Evolutionary conservation across 768 basidiomycete species (phyloP), one percentile per base, ranked within the genome.

Genomic region (Trametes cingulata): DNA sequence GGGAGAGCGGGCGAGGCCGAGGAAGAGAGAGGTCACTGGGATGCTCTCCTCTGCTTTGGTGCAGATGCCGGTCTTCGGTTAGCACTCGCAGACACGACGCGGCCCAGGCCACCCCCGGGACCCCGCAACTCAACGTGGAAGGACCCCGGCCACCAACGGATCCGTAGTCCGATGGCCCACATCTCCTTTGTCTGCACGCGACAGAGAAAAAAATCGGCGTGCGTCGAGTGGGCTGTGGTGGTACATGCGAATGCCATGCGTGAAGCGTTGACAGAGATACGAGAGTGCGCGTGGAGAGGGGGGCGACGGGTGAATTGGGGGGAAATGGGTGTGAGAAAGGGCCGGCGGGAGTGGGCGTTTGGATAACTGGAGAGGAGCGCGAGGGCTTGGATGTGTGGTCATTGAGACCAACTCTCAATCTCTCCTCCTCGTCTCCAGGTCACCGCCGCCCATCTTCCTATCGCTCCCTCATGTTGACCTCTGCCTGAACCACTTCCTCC

Each of bases 381-480:
- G 42, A 48, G 43, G 51, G 47, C 43, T 55, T 36, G 54, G 42
- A 52, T 27, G 62, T 51, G 57, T 37, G 63, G 45, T 50, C 58
- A 60, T 58, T 55, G 56, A 58, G 61, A 54, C 56, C 61, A 63
- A 58, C 61, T 62, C 61, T 53, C 51, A 58, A 47, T 58, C 54
- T 52, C 60, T 50, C 53, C 53, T 62, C 52, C 56, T 60, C 59
- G 63, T 67, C 63, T 60, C 61, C 65, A 66, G 43, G 63, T 58
- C 66, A 59, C 58, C 47, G 49, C 59, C 62, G 56, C 63, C 63
- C 59, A 61, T 53, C 56, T 50, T 50, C 24, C 51, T 58, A 56
- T 62, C 66, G 35, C 57, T 55, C 63, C 56, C 62, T 59, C 56
- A 67, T 67, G 66, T 57, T 35, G 53, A 61, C 19, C 27, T 50